phyloP scores from a whole-genome alignment of 495 filamentous ascomycete species.

The Thermothielavioides terrestris region DNA sequence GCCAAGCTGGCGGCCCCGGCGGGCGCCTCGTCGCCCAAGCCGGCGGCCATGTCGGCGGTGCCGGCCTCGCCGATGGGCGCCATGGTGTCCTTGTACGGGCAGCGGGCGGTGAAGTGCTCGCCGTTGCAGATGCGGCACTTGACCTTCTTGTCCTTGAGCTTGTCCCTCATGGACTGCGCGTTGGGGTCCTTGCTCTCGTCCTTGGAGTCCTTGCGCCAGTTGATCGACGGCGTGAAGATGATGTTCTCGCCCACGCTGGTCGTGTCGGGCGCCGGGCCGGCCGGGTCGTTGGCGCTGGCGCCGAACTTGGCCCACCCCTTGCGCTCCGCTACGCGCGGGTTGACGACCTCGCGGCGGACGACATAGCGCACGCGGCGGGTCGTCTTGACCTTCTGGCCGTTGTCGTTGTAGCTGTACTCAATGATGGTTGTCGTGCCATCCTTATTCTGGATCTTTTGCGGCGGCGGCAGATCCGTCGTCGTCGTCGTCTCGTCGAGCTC shows the following conservation, averaged over 20 bases:
- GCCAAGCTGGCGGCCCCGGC: conserved; percentile 23
- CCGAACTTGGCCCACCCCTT: conserved; percentile 91
- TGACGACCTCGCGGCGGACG: conserved; percentile 80
- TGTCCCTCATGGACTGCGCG: conserved; percentile 73
- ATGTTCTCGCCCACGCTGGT: conserved; percentile 96
- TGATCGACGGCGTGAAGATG: conserved; percentile 77
- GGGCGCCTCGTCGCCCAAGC: conserved; percentile 43
- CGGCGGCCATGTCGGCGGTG: conserved; percentile 46
- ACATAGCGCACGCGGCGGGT: conserved; percentile 89
- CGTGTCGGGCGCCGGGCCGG: conserved; percentile 65
- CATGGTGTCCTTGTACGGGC: conserved; percentile 61
- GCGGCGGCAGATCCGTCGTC: conserved; percentile 68
- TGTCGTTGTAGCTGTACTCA: conserved; percentile 83
- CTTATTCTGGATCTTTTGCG: conserved; percentile 85
- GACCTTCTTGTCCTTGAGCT: conserved; percentile 97
- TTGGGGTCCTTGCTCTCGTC: conserved; percentile 70
- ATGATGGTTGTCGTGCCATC: conserved; percentile 95
- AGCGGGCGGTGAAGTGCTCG: conserved; percentile 96
- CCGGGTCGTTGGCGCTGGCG: conserved; percentile 56
- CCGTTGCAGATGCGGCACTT: conserved; percentile 98
- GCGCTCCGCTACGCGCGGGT: conserved; percentile 91
- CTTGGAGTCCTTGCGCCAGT: conserved; percentile 83
- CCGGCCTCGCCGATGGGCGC: conserved; percentile 46
- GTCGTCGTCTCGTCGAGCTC: conserved; percentile 78
- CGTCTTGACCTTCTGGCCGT: conserved; percentile 91